phyloP scores from a whole-genome alignment of 2,329 filamentous ascomycete genomes.

The Torrubiellomyces zombiae region DNA sequence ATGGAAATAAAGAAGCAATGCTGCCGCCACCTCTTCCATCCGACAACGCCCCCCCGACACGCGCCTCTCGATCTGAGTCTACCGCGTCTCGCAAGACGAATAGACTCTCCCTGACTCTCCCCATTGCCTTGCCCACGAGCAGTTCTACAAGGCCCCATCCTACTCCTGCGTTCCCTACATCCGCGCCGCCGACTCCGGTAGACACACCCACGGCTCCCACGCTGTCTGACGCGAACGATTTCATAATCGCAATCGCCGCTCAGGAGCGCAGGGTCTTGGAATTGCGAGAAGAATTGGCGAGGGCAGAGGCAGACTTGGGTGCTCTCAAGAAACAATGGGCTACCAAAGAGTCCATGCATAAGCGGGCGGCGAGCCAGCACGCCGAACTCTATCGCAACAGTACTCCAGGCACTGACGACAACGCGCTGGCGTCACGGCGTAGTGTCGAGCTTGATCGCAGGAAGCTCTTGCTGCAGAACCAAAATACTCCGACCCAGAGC shows the following conservation, averaged over 20 bases:
- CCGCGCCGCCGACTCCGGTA: slow-evolving; percentile 33
- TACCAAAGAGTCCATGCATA: slow-evolving; percentile 57
- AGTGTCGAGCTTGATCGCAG: slow-evolving; percentile 55
- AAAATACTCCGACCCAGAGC: slow-evolving; percentile 23
- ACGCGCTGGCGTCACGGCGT: slow-evolving; percentile 18
- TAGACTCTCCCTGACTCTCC: slow-evolving; percentile 42
- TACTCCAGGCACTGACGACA: slow-evolving; percentile 9
- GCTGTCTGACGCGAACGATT: slow-evolving; percentile 42
- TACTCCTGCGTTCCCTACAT: slow-evolving; percentile 19
- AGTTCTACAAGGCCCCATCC: slow-evolving; percentile 35
- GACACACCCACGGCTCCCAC: slow-evolving; percentile 25
- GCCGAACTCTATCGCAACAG: slow-evolving; percentile 3
- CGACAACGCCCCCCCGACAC: slow-evolving; percentile 23
- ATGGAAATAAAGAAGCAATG: slow-evolving; percentile 10
- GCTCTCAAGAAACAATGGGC: slow-evolving; percentile 75
- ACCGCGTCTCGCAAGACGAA: slow-evolving; percentile 37
- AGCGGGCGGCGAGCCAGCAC: slow-evolving; percentile 33
- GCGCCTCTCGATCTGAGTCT: slow-evolving; percentile 35
- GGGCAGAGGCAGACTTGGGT: slow-evolving; percentile 62
- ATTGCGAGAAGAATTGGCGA: slow-evolving; percentile 72
- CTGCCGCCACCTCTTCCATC: slow-evolving; percentile 19
- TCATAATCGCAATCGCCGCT: slow-evolving; percentile 78
- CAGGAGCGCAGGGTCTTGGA: slow-evolving; percentile 87
- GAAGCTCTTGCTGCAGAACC: slow-evolving; percentile 44
- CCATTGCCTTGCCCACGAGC: slow-evolving; percentile 38